These are phyloP conservation scores for Phallus indusiatus DNA, from an alignment of 768 basidiomycete species.

Conservation along the genomic window DNA sequence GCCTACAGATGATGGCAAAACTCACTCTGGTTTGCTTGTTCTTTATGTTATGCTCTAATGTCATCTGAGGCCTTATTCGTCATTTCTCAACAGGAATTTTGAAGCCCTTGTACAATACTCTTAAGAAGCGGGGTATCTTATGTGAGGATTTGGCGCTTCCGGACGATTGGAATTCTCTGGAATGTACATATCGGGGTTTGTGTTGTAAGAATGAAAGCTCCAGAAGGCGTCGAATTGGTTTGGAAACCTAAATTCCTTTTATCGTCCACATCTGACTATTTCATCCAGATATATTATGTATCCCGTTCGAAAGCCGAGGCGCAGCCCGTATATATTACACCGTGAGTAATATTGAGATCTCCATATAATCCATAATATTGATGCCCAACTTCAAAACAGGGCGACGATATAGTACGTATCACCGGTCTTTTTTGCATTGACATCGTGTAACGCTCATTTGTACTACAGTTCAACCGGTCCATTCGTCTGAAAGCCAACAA, in stretches of 20 bases:
- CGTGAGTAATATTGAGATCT: constrained; percentile 28
- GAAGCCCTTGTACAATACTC: constrained; percentile 40
- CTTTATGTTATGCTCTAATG: background rate
- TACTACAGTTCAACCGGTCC: constrained; percentile 73
- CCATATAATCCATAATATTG: background rate
- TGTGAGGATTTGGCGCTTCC: constrained; percentile 74
- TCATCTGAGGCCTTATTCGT: background rate
- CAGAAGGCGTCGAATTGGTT: constrained; percentile 56
- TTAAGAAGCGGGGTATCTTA: constrained; percentile 54
- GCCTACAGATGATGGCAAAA: constrained; percentile 57
- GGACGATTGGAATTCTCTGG: constrained; percentile 54
- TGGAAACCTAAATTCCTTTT: too few species aligned
- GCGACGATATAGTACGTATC: constrained; percentile 75
- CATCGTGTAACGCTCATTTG: background rate
- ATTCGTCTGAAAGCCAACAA: constrained; percentile 77
- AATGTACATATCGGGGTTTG: constrained; percentile 75
- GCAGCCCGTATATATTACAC: constrained; percentile 91
- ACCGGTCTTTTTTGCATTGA: background rate
- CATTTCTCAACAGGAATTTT: constrained; percentile 47
- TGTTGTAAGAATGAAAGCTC: constrained; percentile 38
- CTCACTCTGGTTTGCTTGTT: constrained; percentile 50
- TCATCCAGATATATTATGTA: constrained; percentile 58
- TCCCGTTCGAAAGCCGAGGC: constrained; percentile 72
- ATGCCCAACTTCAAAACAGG: constrained; percentile 30
- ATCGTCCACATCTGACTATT: too few species aligned